These are phyloP conservation scores for Rhizoclosmatium globosum DNA, from an alignment of 192 early-diverging fungal species.

Conservation along the genomic window DNA sequence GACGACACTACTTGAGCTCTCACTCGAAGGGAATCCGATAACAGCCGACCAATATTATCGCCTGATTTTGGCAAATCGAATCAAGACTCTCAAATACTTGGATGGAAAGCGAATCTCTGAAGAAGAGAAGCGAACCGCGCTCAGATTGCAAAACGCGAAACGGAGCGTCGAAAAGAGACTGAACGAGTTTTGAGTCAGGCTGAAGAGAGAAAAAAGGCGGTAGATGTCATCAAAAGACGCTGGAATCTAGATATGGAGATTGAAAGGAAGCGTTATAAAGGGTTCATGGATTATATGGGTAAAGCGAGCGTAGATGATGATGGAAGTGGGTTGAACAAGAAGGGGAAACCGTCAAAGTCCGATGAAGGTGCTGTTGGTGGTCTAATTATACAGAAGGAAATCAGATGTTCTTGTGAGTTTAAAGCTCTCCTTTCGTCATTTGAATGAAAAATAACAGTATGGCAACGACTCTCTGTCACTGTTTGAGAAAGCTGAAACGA, in stretches of 20 bases:
- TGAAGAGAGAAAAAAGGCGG: conserved; percentile 47
- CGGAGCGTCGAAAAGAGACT: conserved; percentile 47
- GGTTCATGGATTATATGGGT: conserved; percentile 4
- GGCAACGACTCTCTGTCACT: conserved; percentile 38
- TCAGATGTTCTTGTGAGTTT: conserved; percentile 8
- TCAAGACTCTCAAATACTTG: conserved; percentile 49
- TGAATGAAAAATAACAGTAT: conserved; percentile 20
- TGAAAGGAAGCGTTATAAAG: background rate
- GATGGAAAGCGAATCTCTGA: conserved; percentile 57
- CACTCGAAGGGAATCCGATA: conserved; percentile 49
- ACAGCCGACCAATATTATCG: conserved; percentile 42
- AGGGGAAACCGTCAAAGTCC: background rate
- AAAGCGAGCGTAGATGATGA: conserved; percentile 10
- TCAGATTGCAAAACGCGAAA: conserved; percentile 52
- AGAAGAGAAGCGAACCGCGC: conserved; percentile 55
- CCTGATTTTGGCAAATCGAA: conserved; percentile 48
- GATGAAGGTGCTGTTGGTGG: background rate
- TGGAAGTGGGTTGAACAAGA: background rate
- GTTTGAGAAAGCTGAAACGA: conserved; percentile 40
- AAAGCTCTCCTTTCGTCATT: background rate
- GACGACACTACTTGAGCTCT: conserved; percentile 38
- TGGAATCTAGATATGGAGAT: conserved; percentile 38
- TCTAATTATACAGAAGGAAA: conserved; percentile 26
- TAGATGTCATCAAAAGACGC: conserved; percentile 35
- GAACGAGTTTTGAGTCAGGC: conserved; percentile 39